Conservation (phyloP, 148 eudicot species). For the Spergularia marina region DNA sequence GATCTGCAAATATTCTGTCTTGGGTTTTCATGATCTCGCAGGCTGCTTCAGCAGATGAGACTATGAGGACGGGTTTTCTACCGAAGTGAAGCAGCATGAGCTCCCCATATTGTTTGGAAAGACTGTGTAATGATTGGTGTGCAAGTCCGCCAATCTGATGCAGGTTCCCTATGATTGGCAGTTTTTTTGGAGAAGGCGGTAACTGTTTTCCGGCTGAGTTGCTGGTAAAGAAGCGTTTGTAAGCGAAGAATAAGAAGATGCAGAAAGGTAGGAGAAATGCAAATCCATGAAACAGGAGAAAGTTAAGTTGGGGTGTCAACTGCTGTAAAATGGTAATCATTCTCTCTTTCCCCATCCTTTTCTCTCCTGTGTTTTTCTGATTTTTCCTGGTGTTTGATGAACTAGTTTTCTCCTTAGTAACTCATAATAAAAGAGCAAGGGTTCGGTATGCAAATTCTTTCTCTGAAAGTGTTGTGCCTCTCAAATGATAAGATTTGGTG, state of each 20-base stretch:
- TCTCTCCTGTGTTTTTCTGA: background rate
- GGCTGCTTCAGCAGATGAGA: conserved; percentile 24
- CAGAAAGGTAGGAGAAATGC: conserved; percentile 9
- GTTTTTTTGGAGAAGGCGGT: conserved; percentile 21
- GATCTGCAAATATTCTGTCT: conserved; percentile 22
- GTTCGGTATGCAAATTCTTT: background rate
- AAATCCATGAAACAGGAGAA: background rate
- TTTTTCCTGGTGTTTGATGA: background rate
- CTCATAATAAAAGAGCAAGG: background rate
- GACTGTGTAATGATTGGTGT: conserved; percentile 22
- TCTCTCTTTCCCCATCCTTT: background rate
- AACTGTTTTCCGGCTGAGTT: conserved; percentile 4
- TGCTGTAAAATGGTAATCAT: background rate
- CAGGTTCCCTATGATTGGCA: conserved; percentile 30
- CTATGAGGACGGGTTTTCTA: conserved; percentile 21
- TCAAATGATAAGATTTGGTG: background rate
- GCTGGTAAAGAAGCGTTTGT: conserved; percentile 16
- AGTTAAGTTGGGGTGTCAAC: background rate
- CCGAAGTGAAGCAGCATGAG: conserved; percentile 29
- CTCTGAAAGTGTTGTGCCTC: too few species aligned
- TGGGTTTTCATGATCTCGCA: conserved; percentile 27
- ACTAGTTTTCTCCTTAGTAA: background rate
- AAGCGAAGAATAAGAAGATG: conserved; percentile 14
- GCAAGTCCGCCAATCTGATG: conserved; percentile 24
- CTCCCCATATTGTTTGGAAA: conserved; percentile 23